Conservation (phyloP, 2,329 filamentous ascomycete species). For the Orbilia brochopaga region DNA sequence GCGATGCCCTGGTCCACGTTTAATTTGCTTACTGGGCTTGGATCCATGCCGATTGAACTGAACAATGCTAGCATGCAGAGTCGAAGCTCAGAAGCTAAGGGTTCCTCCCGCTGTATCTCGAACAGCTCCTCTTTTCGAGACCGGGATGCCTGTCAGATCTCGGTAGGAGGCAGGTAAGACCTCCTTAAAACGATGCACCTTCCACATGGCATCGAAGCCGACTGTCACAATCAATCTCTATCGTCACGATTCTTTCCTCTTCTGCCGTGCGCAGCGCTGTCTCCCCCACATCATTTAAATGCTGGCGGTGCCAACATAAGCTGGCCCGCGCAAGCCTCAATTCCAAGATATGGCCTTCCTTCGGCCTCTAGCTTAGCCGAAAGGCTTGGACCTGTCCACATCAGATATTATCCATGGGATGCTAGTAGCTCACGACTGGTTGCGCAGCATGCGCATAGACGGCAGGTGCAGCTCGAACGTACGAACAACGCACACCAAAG, state of each 20-base stretch:
- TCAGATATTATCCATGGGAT: slow-evolving; percentile 37
- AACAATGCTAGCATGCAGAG: slow-evolving; percentile 40
- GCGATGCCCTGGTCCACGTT: slow-evolving; percentile 8
- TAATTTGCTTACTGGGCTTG: slow-evolving; percentile 48
- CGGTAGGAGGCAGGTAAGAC: slow-evolving; percentile 49
- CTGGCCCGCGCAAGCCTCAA: slow-evolving; percentile 45
- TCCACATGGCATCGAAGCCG: slow-evolving; percentile 48
- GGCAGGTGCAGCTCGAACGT: slow-evolving; percentile 4
- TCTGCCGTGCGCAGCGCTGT: slow-evolving; percentile 37
- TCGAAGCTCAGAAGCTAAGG: slow-evolving; percentile 16
- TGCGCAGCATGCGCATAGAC: slow-evolving; percentile 21
- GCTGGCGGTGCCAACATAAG: slow-evolving; percentile 49
- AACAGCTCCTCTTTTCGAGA: slow-evolving; percentile 41
- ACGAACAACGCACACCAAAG: slow-evolving; percentile 35
- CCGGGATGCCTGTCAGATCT: slow-evolving; percentile 49
- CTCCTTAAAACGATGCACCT: slow-evolving; percentile 51
- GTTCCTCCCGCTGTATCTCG: slow-evolving; percentile 2
- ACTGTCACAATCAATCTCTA: slow-evolving; percentile 18
- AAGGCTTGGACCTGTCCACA: slow-evolving; percentile 45
- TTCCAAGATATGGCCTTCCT: slow-evolving; percentile 29
- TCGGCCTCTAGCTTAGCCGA: slow-evolving; percentile 44
- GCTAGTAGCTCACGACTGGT: slow-evolving; percentile 8
- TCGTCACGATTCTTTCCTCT: slow-evolving; percentile 7
- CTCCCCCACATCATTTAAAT: slow-evolving; percentile 51
- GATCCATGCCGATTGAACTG: slow-evolving; percentile 22